Evolutionary conservation across 306 rosid genomes (phyloP).

Genomic region (Amphicarpaea edgeworthii): DNA sequence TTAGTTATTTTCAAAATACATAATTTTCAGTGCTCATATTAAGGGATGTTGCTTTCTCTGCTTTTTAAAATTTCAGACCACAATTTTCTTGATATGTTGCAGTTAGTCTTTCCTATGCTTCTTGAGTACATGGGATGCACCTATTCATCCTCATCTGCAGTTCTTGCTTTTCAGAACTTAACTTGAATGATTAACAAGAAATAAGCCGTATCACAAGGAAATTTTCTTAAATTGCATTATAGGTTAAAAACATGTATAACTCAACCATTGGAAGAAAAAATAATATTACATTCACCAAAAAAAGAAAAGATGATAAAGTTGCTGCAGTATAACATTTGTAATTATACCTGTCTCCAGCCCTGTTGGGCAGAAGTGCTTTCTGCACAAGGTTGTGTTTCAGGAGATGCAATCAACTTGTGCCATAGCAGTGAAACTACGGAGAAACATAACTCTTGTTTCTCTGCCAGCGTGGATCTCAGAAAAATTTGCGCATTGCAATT

Average conservation of each 20-base stretch:
- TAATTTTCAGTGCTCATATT: not conserved
- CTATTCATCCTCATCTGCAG: constrained; percentile 8
- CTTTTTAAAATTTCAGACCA: not conserved
- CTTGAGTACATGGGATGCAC: not conserved
- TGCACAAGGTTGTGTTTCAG: constrained; percentile 88
- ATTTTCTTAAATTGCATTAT: not conserved
- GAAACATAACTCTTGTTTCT: constrained; percentile 90
- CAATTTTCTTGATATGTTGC: not conserved
- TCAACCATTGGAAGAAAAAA: constrained; percentile 17
- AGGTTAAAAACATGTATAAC: constrained; percentile 15
- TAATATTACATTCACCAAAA: not conserved
- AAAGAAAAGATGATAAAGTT: not conserved
- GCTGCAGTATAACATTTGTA: constrained; percentile 18
- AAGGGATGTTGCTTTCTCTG: not conserved
- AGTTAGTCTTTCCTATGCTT: constrained; percentile 13
- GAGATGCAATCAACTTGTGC: constrained; percentile 94
- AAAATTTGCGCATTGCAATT: constrained; percentile 80
- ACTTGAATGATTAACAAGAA: constrained; percentile 7
- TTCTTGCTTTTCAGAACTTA: not conserved
- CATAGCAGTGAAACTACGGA: constrained; percentile 94
- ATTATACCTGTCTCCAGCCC: constrained; percentile 96
- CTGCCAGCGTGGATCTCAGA: constrained; percentile 80
- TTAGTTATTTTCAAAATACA: constrained; percentile 10
- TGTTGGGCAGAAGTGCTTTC: constrained; percentile 99
- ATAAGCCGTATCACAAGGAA: not conserved